Percentiles rank a stretch among this genome's conserved stretches.
Conservation (phyloP, 768 basidiomycete species). For the Coprinellus micaceus region DNA sequence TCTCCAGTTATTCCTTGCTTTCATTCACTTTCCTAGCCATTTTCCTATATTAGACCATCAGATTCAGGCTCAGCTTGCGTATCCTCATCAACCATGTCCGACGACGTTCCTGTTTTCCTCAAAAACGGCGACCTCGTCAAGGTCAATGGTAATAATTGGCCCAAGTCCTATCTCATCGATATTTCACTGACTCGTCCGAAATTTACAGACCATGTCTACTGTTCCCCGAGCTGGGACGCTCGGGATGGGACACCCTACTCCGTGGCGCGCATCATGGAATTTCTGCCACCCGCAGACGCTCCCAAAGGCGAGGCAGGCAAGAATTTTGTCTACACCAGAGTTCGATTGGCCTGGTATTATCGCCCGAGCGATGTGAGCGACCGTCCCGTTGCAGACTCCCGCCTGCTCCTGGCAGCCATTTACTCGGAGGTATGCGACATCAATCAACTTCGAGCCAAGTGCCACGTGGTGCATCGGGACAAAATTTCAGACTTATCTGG, state of each 20-base stretch:
- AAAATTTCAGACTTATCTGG: conserved; percentile 89
- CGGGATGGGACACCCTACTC: conserved; percentile 95
- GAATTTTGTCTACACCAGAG: conserved; percentile 72
- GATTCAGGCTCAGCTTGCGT: conserved; percentile 28
- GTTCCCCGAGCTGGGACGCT: conserved; percentile 87
- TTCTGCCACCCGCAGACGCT: conserved; percentile 75
- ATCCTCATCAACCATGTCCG: conserved; percentile 17
- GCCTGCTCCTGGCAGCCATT: conserved; percentile 90
- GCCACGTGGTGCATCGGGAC: conserved; percentile 92
- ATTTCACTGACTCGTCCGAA: not conserved
- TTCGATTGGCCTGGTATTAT: conserved; percentile 94
- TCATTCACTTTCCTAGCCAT: conserved; percentile 23
- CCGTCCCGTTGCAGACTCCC: conserved; percentile 85
- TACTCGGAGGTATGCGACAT: conserved; percentile 96
- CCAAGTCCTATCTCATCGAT: conserved; percentile 15
- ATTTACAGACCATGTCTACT: conserved; percentile 92
- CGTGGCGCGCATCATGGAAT: conserved; percentile 95
- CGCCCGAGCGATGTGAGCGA: conserved; percentile 94
- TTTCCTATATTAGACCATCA: conserved; percentile 27
- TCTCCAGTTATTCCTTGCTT: conserved; percentile 14
- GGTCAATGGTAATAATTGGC: conserved; percentile 67
- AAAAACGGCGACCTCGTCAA: conserved; percentile 83
- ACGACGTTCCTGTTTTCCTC: conserved; percentile 49
- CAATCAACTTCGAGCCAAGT: conserved; percentile 87
- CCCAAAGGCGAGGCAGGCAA: conserved; percentile 64